Base-by-base conservation (phyloP, 805 yeast genomes). In the Lachancea fermentati region DNA sequence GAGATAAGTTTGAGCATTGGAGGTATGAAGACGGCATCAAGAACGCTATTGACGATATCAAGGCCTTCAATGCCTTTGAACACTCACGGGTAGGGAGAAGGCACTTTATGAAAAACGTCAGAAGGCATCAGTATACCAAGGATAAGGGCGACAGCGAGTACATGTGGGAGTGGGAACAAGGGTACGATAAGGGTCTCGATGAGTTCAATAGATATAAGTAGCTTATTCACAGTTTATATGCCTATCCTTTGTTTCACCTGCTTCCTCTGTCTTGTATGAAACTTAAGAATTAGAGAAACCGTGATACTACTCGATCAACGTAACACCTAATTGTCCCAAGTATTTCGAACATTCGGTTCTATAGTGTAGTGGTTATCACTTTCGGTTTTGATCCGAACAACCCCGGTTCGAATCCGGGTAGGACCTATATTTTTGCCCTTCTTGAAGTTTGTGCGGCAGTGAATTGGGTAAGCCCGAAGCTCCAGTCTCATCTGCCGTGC, bases 111-210 rank as follows among this genome's bases (percentile, higher is more conserved):
- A 77, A 70, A 45, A 48, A 52, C 8, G 73, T 82, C 14, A 72
- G 97, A 46, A 62, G 73, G 24, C 55, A 54, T 2, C 85, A 86
- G 51, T 95, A 89, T 58, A 53, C 76, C 16, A 49, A 60, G 8
- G 55, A 62, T 5, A 72, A 75, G 47, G 93, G 93, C 5, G 51
- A 64, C 5, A 72, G 81, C 50, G 67, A 67, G 11, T 74, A 69
- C 54, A 41, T 78, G 39, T 91, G 96, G 96, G 95, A 85, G 61
- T 91, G 86, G 83, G 87, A 82, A 19, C 94, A 83, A 50, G 97
- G 96, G 0, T 88, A 76, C 54, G 76, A 75, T 36, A 72, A 73
- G 34, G 97, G 87, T 49, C 76, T 50, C 31, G 46, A 46, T 24
- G 54, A 48, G 33, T 57, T 51, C 34, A 57, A 51, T 34, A 39